phyloP scores from a whole-genome alignment of 257 asterid genomes.

The Thymus mandschuricus region DNA sequence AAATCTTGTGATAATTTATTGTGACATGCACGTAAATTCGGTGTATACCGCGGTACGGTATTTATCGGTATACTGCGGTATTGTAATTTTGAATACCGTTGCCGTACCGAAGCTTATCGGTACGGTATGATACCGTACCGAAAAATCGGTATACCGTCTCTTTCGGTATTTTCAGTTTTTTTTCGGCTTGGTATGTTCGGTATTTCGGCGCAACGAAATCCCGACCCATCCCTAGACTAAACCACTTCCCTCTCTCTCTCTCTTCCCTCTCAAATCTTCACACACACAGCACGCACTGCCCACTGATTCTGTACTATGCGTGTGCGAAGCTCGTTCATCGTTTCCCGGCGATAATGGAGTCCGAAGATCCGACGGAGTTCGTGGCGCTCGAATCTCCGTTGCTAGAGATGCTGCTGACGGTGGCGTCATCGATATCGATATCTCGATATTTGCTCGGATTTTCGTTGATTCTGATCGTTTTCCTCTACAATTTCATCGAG shows the following conservation, averaged over 20 bases:
- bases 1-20: too few species aligned
- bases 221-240: not conserved
- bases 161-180: too few species aligned
- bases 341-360: constrained; percentile 37
- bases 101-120: too few species aligned
- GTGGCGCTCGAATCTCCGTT: constrained; percentile 46
- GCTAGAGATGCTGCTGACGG: constrained; percentile 45
- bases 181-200: too few species aligned
- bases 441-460: constrained; percentile 56
- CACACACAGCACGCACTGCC: not conserved
- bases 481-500: constrained; percentile 64
- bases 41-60: too few species aligned
- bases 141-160: too few species aligned
- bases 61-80: too few species aligned
- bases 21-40: too few species aligned
- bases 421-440: constrained; percentile 51
- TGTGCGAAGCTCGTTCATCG: not conserved
- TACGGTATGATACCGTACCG: too few species aligned
- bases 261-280: constrained; percentile 11
- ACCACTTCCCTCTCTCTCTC: not conserved
- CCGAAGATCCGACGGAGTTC: constrained; percentile 20
- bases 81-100: too few species aligned
- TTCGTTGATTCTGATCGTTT: constrained; percentile 36
- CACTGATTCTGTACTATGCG: not conserved
- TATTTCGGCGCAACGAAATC: too few species aligned